phyloP scores from a whole-genome alignment of 129 eudicot genomes.

The Dittrichia graveolens region DNA sequence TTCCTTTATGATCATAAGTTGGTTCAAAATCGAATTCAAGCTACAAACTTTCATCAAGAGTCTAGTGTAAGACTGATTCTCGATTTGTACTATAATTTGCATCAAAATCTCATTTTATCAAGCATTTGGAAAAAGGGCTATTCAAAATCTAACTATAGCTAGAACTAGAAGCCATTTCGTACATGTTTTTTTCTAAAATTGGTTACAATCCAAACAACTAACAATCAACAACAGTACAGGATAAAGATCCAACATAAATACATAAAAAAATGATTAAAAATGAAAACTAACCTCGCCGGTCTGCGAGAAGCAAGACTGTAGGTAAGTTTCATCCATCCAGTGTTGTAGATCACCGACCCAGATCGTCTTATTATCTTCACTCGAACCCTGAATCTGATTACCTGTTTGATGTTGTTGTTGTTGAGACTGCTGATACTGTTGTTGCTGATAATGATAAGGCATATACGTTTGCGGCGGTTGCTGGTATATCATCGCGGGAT shows the following conservation, averaged over 20 bases:
- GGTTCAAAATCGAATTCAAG: too few relatives aligned
- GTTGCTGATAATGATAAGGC: conserved; percentile 49
- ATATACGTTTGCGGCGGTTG: conserved; percentile 39
- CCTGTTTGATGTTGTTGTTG: conserved; percentile 29
- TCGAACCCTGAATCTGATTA: conserved; percentile 51
- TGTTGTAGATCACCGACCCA: conserved; percentile 76
- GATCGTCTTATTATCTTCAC: conserved; percentile 62
- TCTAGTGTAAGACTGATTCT: too few relatives aligned
- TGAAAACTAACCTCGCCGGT: conserved; percentile 54
- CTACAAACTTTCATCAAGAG: too few relatives aligned
- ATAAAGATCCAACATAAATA: background rate
- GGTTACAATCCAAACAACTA: conserved; percentile 12
- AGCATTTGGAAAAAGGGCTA: too few relatives aligned
- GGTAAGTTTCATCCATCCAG: conserved; percentile 76
- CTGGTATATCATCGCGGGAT: conserved; percentile 50
- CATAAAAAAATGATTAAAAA: background rate
- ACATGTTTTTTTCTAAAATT: conserved; percentile 9
- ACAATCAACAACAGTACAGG: background rate
- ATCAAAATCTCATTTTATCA: too few relatives aligned
- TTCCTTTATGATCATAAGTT: too few relatives aligned
- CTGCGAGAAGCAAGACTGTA: conserved; percentile 51
- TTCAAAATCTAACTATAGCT: background rate
- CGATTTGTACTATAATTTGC: too few relatives aligned
- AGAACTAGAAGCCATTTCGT: too few relatives aligned
- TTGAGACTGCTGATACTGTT: conserved; percentile 26